Percentiles rank a stretch among this genome's conserved stretches.
These are phyloP conservation scores for Xylariaceae sp. DNA, from an alignment of 2,329 filamentous ascomycete species.

Conservation along the genomic window DNA sequence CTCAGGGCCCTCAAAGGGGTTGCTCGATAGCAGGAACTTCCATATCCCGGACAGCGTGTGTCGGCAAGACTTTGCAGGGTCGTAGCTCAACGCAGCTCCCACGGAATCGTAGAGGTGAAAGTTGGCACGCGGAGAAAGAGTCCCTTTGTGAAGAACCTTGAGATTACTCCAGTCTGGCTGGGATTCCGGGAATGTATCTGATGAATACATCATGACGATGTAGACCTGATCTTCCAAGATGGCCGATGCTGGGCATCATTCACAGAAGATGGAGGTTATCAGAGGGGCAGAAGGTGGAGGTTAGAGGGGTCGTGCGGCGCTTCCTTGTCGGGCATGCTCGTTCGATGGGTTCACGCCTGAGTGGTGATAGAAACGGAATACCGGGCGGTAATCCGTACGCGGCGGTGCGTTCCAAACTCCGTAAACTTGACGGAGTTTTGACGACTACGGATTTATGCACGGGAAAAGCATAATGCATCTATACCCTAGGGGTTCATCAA, in stretches of 20 bases:
- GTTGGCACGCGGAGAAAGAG: slow-evolving; percentile 48
- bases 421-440: too few species aligned
- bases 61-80: slow-evolving; percentile 33
- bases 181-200: slow-evolving; percentile 12
- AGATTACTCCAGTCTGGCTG: slow-evolving; percentile 57
- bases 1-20: slow-evolving; percentile 36
- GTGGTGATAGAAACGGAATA: too few species aligned
- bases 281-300: not conserved
- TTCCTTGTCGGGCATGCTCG: not conserved
- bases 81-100: slow-evolving; percentile 42
- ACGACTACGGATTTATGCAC: too few species aligned
- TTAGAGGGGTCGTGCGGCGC: not conserved
- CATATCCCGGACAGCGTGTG: slow-evolving; percentile 44
- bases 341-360: too few species aligned
- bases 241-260: not conserved
- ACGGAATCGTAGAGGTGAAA: slow-evolving; percentile 49
- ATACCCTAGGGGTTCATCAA: too few species aligned
- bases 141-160: slow-evolving; percentile 51
- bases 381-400: too few species aligned
- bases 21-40: slow-evolving; percentile 41
- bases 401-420: too few species aligned
- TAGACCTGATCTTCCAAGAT: not conserved
- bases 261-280: not conserved
- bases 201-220: slow-evolving; percentile 11
- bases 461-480: too few species aligned